These are phyloP conservation scores for Entamoeba histolytica DNA, from an alignment of 208 protist species.

Conservation along the genomic window DNA sequence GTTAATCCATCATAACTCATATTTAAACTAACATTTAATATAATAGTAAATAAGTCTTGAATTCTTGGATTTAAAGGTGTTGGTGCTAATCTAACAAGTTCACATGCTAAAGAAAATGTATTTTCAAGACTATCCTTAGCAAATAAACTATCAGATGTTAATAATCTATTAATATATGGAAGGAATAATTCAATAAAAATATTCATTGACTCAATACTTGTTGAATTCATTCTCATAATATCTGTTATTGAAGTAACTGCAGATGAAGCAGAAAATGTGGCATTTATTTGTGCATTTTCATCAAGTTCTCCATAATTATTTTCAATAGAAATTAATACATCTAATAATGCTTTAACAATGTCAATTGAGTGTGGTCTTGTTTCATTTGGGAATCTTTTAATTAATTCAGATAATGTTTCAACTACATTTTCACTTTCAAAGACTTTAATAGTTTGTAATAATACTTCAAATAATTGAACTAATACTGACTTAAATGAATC, in stretches of 20 bases:
- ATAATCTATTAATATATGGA: background rate
- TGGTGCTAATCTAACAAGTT: background rate
- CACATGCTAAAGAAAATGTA: background rate
- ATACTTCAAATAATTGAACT: background rate
- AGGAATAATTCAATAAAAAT: background rate
- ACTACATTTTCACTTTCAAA: background rate
- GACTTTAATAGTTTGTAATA: background rate
- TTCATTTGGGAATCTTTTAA: background rate
- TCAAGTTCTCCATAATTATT: background rate
- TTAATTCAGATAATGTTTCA: background rate
- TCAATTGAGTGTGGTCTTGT: background rate
- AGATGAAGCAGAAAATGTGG: background rate
- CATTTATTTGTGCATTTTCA: background rate
- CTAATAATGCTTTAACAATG: background rate
- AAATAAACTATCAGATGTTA: background rate
- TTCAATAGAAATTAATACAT: background rate
- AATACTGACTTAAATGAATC: background rate
- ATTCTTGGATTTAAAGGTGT: background rate
- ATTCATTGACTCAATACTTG: background rate
- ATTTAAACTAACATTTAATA: background rate
- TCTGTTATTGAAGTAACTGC: background rate
- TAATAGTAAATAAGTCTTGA: background rate
- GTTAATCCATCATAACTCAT: background rate
- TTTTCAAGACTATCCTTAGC: background rate
- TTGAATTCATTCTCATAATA: background rate